These are phyloP conservation scores for Cladosporium austrohemisphaericum DNA, from an alignment of 2,329 filamentous ascomycete species.

Conservation along the genomic window DNA sequence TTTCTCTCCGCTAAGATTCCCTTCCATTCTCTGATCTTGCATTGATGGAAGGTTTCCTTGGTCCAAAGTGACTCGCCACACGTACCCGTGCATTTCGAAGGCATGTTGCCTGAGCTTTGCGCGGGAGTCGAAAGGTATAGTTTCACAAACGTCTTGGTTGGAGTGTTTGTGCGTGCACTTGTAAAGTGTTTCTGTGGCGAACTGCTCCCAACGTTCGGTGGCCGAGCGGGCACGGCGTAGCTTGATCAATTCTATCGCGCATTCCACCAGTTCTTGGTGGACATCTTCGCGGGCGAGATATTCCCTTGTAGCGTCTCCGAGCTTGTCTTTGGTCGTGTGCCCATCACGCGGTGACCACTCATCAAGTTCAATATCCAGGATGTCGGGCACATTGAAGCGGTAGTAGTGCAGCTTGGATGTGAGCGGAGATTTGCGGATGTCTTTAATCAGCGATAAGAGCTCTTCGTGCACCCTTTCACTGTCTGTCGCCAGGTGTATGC, in stretches of 20 bases:
- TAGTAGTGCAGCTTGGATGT: constrained; percentile 8
- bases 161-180: constrained; percentile 5
- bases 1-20: neutral
- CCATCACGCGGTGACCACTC: constrained; percentile 17
- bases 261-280: neutral
- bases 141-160: neutral
- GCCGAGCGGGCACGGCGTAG: constrained; percentile 9
- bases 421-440: neutral
- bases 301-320: constrained; percentile 5
- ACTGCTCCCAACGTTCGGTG: constrained; percentile 20
- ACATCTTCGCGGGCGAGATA: constrained; percentile 4
- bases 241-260: constrained; percentile 12
- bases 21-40: neutral
- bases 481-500: constrained; percentile 9
- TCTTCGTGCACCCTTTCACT: constrained; percentile 14
- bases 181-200: constrained; percentile 15
- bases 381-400: constrained; percentile 18
- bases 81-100: neutral
- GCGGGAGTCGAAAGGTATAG: neutral
- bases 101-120: neutral
- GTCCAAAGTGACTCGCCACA: neutral
- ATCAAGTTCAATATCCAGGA: constrained; percentile 18
- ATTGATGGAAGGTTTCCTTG: neutral
- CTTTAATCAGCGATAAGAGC: neutral
- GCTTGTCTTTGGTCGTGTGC: constrained; percentile 12